A percentile compares a stretch with the other conserved stretches of the same genome.
Conservation (phyloP, 345 rosid genomes). For the Boechera divaricarpa region DNA sequence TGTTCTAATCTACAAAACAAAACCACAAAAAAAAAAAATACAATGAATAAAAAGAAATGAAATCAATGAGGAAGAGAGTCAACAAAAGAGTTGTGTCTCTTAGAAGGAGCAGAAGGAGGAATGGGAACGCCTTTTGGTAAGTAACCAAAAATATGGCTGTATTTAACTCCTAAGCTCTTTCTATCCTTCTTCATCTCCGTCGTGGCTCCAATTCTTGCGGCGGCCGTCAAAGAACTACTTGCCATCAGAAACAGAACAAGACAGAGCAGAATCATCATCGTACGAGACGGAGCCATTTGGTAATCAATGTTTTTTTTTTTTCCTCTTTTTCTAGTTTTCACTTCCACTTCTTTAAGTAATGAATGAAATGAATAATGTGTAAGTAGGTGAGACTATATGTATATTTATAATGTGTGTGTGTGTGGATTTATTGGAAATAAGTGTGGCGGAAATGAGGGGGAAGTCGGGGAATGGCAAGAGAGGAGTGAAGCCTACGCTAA, state of each 20-base stretch:
- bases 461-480: conserved; percentile 27
- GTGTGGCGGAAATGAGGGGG: conserved; percentile 41
- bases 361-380: conserved; percentile 17
- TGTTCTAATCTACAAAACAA: conserved; percentile 31
- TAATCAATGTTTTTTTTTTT: neutral
- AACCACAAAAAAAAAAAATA: neutral
- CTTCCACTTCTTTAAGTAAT: conserved; percentile 9
- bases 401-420: conserved; percentile 35
- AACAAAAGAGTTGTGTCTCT: conserved; percentile 64
- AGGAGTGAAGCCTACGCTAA: conserved; percentile 44
- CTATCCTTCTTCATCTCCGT: conserved; percentile 12
- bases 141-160: conserved; percentile 62
- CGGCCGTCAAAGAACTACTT: conserved; percentile 43
- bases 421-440: conserved; percentile 31
- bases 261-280: conserved; percentile 32
- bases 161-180: conserved; percentile 37
- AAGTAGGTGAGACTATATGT: neutral
- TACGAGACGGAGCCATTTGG: conserved; percentile 40
- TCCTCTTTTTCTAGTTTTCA: neutral
- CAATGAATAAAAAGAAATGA: conserved; percentile 9
- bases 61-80: conserved; percentile 49
- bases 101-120: conserved; percentile 91
- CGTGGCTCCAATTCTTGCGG: conserved; percentile 46
- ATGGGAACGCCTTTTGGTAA: conserved; percentile 73
- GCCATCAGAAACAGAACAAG: conserved; percentile 46